These are phyloP conservation scores for Gynandropsis gynandra DNA, from an alignment of 345 rosid species.

Conservation along the genomic window DNA sequence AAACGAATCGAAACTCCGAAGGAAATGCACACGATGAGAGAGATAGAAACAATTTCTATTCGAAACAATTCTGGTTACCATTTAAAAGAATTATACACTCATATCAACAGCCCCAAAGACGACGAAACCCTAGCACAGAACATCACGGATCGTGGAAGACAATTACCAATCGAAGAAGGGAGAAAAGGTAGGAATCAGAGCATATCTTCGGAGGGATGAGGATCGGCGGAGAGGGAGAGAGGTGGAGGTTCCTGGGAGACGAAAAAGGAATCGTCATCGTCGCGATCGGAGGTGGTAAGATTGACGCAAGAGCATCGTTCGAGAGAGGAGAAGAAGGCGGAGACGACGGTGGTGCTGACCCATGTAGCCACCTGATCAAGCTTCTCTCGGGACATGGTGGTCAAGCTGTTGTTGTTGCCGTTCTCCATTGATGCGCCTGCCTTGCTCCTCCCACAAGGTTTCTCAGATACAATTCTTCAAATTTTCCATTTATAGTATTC, in stretches of 20 bases:
- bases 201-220: constrained; percentile 21
- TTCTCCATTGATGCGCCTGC: constrained; percentile 13
- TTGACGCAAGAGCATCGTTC: constrained; percentile 77
- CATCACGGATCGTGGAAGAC: neutral
- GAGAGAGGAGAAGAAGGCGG: constrained; percentile 76
- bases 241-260: constrained; percentile 46
- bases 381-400: constrained; percentile 34
- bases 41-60: too few species aligned
- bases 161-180: neutral
- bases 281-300: constrained; percentile 47
- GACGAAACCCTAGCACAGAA: neutral
- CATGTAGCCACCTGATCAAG: constrained; percentile 44
- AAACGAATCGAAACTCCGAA: too few species aligned
- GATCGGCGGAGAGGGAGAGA: constrained; percentile 27
- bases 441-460: too few species aligned
- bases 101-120: neutral
- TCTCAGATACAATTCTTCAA: too few species aligned
- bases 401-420: constrained; percentile 6
- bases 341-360: constrained; percentile 52
- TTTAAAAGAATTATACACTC: neutral
- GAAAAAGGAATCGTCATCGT: constrained; percentile 34
- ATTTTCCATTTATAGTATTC: too few species aligned
- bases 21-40: too few species aligned
- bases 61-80: too few species aligned
- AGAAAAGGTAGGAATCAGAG: neutral